Evolutionary conservation across 2,329 filamentous ascomycete species (phyloP), one percentile per base, ranked within the genome.

Genomic region (Epichloe coenophiala): DNA sequence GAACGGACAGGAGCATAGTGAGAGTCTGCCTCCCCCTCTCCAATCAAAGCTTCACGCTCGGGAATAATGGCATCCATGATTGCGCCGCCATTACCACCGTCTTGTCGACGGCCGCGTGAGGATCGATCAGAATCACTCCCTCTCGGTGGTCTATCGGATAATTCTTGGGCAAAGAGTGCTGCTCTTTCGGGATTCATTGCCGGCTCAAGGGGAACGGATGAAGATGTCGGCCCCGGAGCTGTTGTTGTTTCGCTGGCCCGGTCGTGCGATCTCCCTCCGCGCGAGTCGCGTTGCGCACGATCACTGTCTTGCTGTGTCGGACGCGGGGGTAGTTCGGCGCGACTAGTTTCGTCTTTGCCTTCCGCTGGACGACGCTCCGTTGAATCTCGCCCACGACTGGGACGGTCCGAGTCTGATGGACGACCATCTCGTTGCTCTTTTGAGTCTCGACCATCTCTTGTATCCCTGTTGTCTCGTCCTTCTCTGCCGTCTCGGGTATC

Each of bases 161-260:
- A 55, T 27, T 69, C 65, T 53, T 69, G 57, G 1, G 67, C 67
- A 48, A 78, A 71, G 5, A 76, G 63, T 8, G 75, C 70, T 33
- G 76, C 74, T 51, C 77, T 70, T 48, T 78, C 75, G 1, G 77
- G 76, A 53, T 80, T 79, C 57, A 80, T 74, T 8, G 67, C 65
- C 7, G 75, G 74, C 11, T 75, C 77, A 17, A 65, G 60, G 4
- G 57, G 43, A 5, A 62, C 59, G 4, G 55, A 33, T 13, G 52
- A 52, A 37, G 63, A 49, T 37, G 57, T 54, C 38, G 65, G 56
- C 11, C 65, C 56, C 12, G 55, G 52, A 0, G 50, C 46, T 2
- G 67, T 59, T n/a, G 63, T 59, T n/a, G 63, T 49, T 33, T 69
- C 61, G 36, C 58, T 59, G 17, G 60, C 54, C 38, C 62, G 60